A percentile compares a stretch with the other conserved stretches of the same genome.
Conservation (phyloP, 306 rosid genomes). For the Quercus ilex region DNA sequence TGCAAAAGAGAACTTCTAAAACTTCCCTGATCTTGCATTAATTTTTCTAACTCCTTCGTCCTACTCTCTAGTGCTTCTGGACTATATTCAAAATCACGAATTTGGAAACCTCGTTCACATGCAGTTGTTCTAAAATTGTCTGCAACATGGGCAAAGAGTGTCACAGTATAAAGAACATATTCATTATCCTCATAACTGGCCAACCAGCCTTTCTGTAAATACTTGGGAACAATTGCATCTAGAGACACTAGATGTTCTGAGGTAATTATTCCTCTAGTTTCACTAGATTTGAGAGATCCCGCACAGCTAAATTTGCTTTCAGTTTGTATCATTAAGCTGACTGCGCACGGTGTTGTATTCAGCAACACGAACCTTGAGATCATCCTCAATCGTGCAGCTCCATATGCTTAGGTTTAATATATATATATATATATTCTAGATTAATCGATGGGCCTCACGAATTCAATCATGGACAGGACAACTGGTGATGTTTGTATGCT, state of each 20-base stretch:
- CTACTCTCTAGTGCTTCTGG: no score
- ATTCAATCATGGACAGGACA: no score
- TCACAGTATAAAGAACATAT: constrained; percentile 86
- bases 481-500: no score
- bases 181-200: constrained; percentile 93
- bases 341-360: constrained; percentile 82
- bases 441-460: no score
- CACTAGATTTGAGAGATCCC: constrained; percentile 72
- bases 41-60: no score
- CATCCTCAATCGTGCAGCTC: no score
- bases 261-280: constrained; percentile 77
- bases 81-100: no score
- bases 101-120: constrained; percentile 74
- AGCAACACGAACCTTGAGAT: constrained; percentile 64
- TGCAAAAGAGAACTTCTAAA: no score
- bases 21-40: no score
- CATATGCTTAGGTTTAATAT: no score
- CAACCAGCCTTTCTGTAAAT: constrained; percentile 89
- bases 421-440: no score
- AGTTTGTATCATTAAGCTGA: constrained; percentile 81
- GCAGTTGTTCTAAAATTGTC: constrained; percentile 86
- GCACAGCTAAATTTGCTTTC: constrained; percentile 54
- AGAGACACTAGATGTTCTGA: constrained; percentile 83
- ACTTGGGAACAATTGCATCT: constrained; percentile 82
- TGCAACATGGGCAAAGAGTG: constrained; percentile 80